A percentile compares a stretch with the other conserved stretches of the same genome.
Evolutionary conservation across 2,329 filamentous ascomycete genomes (phyloP).

Genomic region (Escovopsis sp.): DNA sequence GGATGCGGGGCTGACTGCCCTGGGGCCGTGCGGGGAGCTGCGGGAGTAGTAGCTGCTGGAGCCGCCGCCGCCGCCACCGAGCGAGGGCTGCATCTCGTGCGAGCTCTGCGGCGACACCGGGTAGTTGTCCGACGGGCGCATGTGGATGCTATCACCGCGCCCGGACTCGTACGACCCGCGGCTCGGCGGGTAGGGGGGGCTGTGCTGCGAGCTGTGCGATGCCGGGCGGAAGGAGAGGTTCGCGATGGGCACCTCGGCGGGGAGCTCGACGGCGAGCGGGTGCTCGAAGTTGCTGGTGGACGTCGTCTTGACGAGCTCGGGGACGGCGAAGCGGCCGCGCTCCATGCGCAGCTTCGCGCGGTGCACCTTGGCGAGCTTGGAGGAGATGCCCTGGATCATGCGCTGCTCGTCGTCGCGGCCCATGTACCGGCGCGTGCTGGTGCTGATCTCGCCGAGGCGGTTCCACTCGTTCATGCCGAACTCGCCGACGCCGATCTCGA

Average conservation of each 20-base stretch:
- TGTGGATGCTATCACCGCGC: slow-evolving; percentile 28
- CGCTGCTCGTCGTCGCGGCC: slow-evolving; percentile 55
- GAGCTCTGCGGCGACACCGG: slow-evolving; percentile 35
- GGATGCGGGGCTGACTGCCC: slow-evolving; percentile 15
- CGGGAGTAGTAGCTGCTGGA: slow-evolving; percentile 11
- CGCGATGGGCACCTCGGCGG: slow-evolving; percentile 33
- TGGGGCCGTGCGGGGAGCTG: slow-evolving; percentile 13
- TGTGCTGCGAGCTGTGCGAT: slow-evolving; percentile 20
- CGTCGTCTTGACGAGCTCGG: slow-evolving; percentile 27
- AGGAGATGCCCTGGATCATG: slow-evolving; percentile 61
- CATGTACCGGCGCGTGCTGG: slow-evolving; percentile 74
- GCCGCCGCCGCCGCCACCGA: no score
- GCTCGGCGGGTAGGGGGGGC: slow-evolving; percentile 17
- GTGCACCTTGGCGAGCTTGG: slow-evolving; percentile 71
- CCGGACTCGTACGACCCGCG: slow-evolving; percentile 44
- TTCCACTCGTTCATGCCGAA: slow-evolving; percentile 99
- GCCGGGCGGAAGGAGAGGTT: slow-evolving; percentile 16
- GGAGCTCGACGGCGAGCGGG: slow-evolving; percentile 42
- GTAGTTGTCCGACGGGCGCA: slow-evolving; percentile 15
- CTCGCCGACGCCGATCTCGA: slow-evolving; percentile 88
- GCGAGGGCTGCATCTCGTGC: slow-evolving; percentile 26
- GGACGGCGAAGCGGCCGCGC: slow-evolving; percentile 24
- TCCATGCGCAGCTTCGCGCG: slow-evolving; percentile 57
- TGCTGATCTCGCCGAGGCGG: slow-evolving; percentile 86
- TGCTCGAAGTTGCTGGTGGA: slow-evolving; percentile 24